Evolutionary conservation across 176 grass and related monocot genomes (phyloP).

Genomic region (Miscanthus lutarioriparius): DNA sequence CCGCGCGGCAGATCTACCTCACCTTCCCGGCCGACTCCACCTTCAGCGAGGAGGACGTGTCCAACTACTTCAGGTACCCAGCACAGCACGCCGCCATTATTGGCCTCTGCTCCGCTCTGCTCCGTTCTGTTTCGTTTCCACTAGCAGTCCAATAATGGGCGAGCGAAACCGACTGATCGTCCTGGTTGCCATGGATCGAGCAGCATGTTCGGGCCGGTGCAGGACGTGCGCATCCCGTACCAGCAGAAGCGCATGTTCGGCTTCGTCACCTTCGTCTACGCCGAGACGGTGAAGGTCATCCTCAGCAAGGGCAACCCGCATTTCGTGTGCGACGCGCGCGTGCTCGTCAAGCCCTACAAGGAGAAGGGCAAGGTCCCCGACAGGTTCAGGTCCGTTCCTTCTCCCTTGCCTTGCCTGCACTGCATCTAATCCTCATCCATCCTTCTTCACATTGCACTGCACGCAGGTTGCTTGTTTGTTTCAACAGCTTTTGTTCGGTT

Average conservation of each 20-base stretch:
- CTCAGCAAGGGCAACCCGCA: slow-evolving; percentile 76
- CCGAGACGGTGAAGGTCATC: slow-evolving; percentile 65
- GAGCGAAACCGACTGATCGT: too few species aligned
- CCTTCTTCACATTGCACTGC: too few species aligned
- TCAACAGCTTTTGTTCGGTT: too few species aligned
- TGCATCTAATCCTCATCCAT: too few species aligned
- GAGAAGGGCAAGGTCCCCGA: slow-evolving; percentile 89
- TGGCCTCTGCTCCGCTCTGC: too few species aligned
- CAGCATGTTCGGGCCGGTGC: slow-evolving; percentile 80
- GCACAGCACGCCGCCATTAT: too few species aligned
- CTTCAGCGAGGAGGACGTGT: slow-evolving; percentile 80
- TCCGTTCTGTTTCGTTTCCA: too few species aligned
- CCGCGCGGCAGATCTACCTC: slow-evolving; percentile 80
- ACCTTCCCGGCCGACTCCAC: slow-evolving; percentile 87
- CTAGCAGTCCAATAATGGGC: too few species aligned
- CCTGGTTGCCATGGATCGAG: neutral
- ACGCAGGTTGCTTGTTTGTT: too few species aligned
- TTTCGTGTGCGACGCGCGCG: slow-evolving; percentile 75
- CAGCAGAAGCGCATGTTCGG: slow-evolving; percentile 99
- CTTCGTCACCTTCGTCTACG: slow-evolving; percentile 81
- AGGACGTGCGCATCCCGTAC: slow-evolving; percentile 87
- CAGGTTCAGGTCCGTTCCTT: slow-evolving; percentile 61
- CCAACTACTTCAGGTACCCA: slow-evolving; percentile 77
- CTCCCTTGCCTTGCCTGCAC: too few species aligned
- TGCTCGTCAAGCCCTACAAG: slow-evolving; percentile 95